Conservation (phyloP, 2,329 filamentous ascomycete species). For the Colletotrichum sp. region DNA sequence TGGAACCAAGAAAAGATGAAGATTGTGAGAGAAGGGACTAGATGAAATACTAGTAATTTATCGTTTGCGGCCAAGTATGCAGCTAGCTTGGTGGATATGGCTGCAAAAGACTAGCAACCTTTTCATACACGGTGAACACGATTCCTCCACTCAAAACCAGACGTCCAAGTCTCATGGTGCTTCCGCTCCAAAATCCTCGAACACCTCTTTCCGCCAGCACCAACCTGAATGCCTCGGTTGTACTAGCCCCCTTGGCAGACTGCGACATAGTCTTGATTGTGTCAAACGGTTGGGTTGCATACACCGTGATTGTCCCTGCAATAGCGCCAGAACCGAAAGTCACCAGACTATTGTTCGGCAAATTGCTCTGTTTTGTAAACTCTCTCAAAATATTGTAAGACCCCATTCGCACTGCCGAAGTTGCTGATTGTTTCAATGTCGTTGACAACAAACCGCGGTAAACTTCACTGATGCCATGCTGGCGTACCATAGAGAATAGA, state of each 20-base stretch:
- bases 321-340: constrained; percentile 68
- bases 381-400: constrained; percentile 53
- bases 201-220: constrained; percentile 63
- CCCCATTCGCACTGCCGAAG: constrained; percentile 52
- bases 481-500: constrained; percentile 35
- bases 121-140: constrained; percentile 67
- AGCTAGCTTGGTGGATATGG: neutral
- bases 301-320: constrained; percentile 65
- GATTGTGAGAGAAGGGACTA: neutral
- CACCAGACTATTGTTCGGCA: constrained; percentile 29
- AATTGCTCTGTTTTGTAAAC: constrained; percentile 18
- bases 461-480: constrained; percentile 45
- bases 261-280: constrained; percentile 69
- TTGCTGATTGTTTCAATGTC: constrained; percentile 52
- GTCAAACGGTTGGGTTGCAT: constrained; percentile 66
- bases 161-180: constrained; percentile 69
- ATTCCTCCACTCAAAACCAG: constrained; percentile 72
- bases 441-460: constrained; percentile 51
- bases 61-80: neutral
- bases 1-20: neutral
- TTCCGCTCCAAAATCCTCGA: constrained; percentile 69
- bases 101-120: constrained; percentile 50
- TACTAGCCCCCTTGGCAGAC: constrained; percentile 61
- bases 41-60: neutral
- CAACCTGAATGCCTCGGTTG: constrained; percentile 58